A percentile compares a stretch with the other conserved stretches of the same genome.
Evolutionary conservation across 257 asterid species (phyloP).

Genomic region (Fraxinus cuspidata): DNA sequence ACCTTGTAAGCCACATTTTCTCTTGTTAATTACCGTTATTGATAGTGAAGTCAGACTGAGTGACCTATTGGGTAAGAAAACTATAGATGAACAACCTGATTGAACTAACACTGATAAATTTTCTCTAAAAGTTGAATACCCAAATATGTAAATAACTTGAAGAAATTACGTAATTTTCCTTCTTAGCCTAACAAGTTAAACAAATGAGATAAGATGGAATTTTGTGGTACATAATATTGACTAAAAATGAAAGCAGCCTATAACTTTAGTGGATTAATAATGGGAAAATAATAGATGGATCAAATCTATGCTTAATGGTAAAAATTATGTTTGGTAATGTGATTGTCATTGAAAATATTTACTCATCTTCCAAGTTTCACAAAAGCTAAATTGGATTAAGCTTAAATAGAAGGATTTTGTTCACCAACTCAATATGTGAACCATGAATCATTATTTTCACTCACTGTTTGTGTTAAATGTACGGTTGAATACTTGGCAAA

Average conservation of each 20-base stretch:
- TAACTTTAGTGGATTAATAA: constrained; percentile 2
- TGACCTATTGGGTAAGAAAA: background rate
- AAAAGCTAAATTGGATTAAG: too few species aligned
- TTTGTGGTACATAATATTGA: background rate
- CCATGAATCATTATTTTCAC: background rate
- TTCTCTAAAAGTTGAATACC: background rate
- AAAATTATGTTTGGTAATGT: background rate
- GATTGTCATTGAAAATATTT: background rate
- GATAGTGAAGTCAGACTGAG: too few species aligned
- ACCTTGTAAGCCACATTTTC: too few species aligned
- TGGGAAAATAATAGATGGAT: background rate
- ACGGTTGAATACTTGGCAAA: too few species aligned
- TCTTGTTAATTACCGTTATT: too few species aligned
- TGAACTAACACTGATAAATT: background rate
- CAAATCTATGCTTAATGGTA: background rate
- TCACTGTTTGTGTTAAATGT: too few species aligned
- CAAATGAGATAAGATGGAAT: background rate
- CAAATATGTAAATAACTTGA: background rate
- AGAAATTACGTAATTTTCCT: background rate
- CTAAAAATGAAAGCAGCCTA: constrained; percentile 22
- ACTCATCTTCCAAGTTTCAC: background rate
- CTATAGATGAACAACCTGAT: background rate
- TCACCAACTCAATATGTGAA: background rate
- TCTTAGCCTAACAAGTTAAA: background rate
- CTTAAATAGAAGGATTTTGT: background rate